phyloP scores from a whole-genome alignment of 2,329 filamentous ascomycete species.

The Furcasterigmium furcatum region DNA sequence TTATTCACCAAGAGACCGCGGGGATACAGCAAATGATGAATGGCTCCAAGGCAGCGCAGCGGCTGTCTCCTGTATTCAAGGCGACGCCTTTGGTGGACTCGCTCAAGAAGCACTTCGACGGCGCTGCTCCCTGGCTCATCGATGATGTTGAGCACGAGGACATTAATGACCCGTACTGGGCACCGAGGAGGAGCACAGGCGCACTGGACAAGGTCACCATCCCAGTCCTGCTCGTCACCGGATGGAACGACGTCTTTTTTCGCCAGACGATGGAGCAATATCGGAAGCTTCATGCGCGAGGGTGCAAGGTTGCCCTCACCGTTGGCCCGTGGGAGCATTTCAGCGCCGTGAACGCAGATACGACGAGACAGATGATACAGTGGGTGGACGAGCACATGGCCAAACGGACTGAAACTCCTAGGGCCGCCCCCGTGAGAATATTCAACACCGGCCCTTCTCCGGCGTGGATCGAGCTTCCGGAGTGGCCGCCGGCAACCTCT shows the following conservation, averaged over 20 bases:
- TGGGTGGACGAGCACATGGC: no score
- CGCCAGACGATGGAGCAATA: slow-evolving; percentile 14
- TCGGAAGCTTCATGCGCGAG: slow-evolving; percentile 6
- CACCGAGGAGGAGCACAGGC: not conserved
- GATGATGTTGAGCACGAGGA: slow-evolving; percentile 8
- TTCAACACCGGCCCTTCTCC: slow-evolving; percentile 11
- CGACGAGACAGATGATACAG: slow-evolving; percentile 3
- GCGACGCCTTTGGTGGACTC: slow-evolving; percentile 7
- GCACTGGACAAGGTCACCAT: slow-evolving; percentile 11
- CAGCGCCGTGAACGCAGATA: not conserved
- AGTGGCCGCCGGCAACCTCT: slow-evolving; percentile 9
- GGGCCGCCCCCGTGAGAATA: slow-evolving; percentile 5
- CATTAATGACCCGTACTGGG: slow-evolving; percentile 7
- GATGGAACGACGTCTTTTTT: slow-evolving; percentile 15
- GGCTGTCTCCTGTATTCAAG: slow-evolving; percentile 1
- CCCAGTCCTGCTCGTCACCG: slow-evolving; percentile 12
- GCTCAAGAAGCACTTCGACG: slow-evolving; percentile 8
- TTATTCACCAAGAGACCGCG: slow-evolving; percentile 5
- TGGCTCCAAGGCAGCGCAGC: not conserved
- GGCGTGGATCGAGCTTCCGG: slow-evolving; percentile 10
- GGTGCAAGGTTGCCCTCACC: slow-evolving; percentile 10
- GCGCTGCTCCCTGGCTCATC: slow-evolving; percentile 3
- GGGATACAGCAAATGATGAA: no score
- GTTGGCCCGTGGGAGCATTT: slow-evolving; percentile 15
- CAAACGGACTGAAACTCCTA: no score